Percentiles rank a stretch among this genome's conserved stretches.
These are phyloP conservation scores for Russula sp. DNA, from an alignment of 768 basidiomycete genomes.

Conservation along the genomic window DNA sequence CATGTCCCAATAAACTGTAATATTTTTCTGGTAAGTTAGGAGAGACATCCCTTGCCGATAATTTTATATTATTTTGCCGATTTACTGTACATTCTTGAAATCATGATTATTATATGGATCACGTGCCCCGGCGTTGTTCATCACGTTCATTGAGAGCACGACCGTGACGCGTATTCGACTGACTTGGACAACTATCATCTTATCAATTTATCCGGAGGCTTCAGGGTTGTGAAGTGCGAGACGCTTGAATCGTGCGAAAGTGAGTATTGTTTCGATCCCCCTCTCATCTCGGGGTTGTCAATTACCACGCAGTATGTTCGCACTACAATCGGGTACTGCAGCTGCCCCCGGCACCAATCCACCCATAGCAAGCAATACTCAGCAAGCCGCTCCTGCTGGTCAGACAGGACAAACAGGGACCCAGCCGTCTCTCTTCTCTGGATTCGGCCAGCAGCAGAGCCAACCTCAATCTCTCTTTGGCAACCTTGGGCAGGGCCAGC, in stretches of 20 bases:
- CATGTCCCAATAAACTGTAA: no score
- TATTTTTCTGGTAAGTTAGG: no score
- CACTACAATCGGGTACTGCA: background rate
- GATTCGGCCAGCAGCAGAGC: conserved; percentile 25
- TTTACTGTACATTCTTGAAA: no score
- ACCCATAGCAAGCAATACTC: background rate
- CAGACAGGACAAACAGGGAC: background rate
- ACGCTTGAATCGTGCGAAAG: background rate
- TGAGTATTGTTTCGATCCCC: background rate
- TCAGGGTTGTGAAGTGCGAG: no score
- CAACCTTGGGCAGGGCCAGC: conserved; percentile 20
- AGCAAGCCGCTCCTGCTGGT: background rate
- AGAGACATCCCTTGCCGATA: no score
- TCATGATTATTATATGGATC: no score
- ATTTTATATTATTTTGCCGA: no score
- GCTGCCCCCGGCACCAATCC: background rate
- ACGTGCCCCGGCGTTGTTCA: no score
- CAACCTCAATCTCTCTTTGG: conserved; percentile 30
- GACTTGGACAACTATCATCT: no score
- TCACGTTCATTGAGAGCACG: no score
- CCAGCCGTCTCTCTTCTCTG: conserved; percentile 21
- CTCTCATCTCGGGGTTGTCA: background rate
- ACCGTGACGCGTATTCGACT: no score
- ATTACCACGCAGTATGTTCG: conserved; percentile 3
- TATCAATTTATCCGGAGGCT: no score